Percentiles rank a stretch among this genome's conserved stretches.
Conservation (phyloP, 345 rosid genomes). For the Nephelium lappaceum region DNA sequence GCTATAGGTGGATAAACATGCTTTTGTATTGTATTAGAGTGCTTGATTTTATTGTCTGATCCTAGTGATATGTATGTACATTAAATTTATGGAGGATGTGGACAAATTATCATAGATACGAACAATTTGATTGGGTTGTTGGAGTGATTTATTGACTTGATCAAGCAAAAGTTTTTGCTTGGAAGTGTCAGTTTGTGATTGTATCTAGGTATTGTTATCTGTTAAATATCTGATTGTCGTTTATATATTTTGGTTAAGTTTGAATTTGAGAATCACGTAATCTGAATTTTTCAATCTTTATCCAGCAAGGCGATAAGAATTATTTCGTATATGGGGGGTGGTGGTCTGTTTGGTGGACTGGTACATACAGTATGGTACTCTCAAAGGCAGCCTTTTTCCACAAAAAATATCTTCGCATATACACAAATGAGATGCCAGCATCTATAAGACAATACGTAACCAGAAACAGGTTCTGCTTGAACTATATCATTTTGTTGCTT, state of each 20-base stretch:
- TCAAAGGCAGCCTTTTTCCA: constrained; percentile 98
- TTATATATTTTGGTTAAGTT: neutral
- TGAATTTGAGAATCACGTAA: neutral
- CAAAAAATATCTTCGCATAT: constrained; percentile 80
- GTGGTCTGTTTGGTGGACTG: constrained; percentile 99
- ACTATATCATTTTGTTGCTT: neutral
- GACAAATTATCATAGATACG: neutral
- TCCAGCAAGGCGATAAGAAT: constrained; percentile 59
- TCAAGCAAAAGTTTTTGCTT: neutral
- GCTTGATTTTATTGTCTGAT: neutral
- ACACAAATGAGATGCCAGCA: constrained; percentile 84
- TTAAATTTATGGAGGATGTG: neutral
- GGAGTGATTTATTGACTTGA: neutral
- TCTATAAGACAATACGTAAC: constrained; percentile 70
- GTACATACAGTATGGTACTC: constrained; percentile 91
- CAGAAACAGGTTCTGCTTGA: constrained; percentile 64
- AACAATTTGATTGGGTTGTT: neutral
- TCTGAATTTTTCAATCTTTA: constrained; percentile 12
- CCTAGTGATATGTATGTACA: neutral
- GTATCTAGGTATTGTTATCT: neutral
- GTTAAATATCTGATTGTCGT: neutral
- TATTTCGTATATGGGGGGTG: constrained; percentile 79
- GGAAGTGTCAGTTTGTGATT: constrained; percentile 10
- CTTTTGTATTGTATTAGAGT: neutral
- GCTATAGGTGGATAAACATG: neutral